Base-by-base conservation (phyloP, 2,329 filamentous ascomycete genomes). In the Chaetomium sp. region DNA sequence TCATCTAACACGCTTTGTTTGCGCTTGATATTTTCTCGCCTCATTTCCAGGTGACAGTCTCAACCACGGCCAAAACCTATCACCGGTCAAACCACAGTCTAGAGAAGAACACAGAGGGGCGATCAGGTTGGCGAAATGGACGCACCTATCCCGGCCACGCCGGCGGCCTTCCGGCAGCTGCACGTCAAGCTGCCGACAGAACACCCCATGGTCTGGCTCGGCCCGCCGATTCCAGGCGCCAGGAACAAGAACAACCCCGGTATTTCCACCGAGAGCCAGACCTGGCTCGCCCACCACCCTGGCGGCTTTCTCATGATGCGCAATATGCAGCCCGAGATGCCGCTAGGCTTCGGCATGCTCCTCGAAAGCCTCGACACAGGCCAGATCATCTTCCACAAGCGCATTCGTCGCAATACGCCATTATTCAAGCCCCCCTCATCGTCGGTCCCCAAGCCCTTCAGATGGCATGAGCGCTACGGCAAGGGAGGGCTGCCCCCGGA, bases 321-420 rank as follows among this genome's bases (percentile, higher is more conserved):
- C 41, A 47, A 40, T n/a, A 12, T 58, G 14, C 32, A 49, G 6
- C 6, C 5, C 6, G 7, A 19, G 1, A 2, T 41, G 1, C 44
- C 44, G 6, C 40, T 49, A n/a, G 56, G 56, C 27, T 42, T 42
- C 11, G 40, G n/a, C 32, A 49, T 58, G n/a, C 41, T 58, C 0
- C 5, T 58, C 32, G 32, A 55, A 10, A 53, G 52, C 45, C 3
- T 58, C 45, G 53, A 50, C 41, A 55, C 45, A 2, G 46, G 37
- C n/a, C n/a, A 55, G 36, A 32, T 55, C 10, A 5, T 58, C 19
- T 52, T 55, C 12, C 49, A 50, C 49, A 58, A 57, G 44, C 52
- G 55, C 34, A 14, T 51, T 11, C 11, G 32, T 27, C 47, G 55
- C 12, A n/a, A 4, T 3, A 38, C 48, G 1, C 42, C 43, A 5